phyloP scores from a whole-genome alignment of 2,329 filamentous ascomycete genomes.

The Monilinia laxa region DNA sequence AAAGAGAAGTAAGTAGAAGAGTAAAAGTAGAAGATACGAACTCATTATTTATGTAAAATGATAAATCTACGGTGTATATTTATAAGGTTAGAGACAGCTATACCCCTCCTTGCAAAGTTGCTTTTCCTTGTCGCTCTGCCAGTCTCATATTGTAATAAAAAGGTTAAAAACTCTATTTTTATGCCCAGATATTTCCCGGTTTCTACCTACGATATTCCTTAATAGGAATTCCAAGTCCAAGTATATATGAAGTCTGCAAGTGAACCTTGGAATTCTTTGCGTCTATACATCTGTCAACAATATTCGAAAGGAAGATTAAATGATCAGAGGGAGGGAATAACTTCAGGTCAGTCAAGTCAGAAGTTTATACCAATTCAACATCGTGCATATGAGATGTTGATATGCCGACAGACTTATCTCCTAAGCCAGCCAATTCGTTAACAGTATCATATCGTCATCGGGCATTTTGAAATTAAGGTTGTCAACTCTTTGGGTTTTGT shows the following conservation, averaged over 20 bases:
- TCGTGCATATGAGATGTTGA: not conserved
- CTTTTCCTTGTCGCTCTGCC: not conserved
- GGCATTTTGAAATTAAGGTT: conserved; percentile 15
- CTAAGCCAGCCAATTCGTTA: not conserved
- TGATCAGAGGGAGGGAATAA: not conserved
- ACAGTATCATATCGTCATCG: conserved; percentile 6
- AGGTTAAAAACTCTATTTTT: not conserved
- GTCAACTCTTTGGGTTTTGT: not conserved
- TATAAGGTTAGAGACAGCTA: too few species aligned
- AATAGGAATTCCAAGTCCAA: too few species aligned
- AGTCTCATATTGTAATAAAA: not conserved
- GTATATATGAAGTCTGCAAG: not conserved
- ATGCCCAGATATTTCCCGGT: not conserved
- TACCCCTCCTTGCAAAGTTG: too few species aligned
- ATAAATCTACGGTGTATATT: not conserved
- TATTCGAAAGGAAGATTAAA: too few species aligned
- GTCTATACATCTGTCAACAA: not conserved
- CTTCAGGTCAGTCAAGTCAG: not conserved
- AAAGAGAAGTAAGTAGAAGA: too few species aligned
- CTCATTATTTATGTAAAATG: not conserved
- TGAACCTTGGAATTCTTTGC: not conserved
- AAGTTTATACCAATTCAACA: not conserved
- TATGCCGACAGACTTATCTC: not conserved
- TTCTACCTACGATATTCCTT: not conserved
- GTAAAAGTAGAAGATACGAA: too few species aligned